These are phyloP conservation scores for Blastobotrys malaysiensis DNA, from an alignment of 1,139 yeast species.

Conservation along the genomic window DNA sequence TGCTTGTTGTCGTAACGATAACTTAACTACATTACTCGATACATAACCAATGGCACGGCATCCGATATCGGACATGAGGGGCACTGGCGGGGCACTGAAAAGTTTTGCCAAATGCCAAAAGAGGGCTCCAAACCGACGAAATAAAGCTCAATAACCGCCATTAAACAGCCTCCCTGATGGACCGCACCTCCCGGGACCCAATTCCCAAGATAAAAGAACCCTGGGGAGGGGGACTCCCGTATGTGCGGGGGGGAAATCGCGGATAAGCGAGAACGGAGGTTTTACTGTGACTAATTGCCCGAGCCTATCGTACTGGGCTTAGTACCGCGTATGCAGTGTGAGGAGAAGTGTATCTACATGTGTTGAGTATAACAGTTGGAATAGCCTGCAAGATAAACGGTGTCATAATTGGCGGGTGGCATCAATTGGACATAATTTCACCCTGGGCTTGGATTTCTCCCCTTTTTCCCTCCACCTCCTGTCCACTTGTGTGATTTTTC, in stretches of 20 bases:
- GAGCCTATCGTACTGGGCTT: not conserved
- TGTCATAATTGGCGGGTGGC: not conserved
- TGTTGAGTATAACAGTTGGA: not conserved
- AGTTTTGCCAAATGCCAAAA: not conserved
- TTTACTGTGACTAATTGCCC: not conserved
- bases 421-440: not conserved
- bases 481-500: not conserved
- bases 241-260: not conserved
- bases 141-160: not conserved
- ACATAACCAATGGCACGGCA: not conserved
- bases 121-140: too few species aligned
- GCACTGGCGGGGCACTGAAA: not conserved
- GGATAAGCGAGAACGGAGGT: not conserved
- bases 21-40: not conserved
- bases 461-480: not conserved
- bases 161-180: too few species aligned
- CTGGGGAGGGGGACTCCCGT: not conserved
- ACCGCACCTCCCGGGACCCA: too few species aligned
- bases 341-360: not conserved
- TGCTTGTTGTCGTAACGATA: not conserved
- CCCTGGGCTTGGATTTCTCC: not conserved
- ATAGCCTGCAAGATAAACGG: not conserved
- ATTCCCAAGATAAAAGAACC: too few species aligned
- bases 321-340: not conserved
- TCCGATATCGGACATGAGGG: not conserved